Evolutionary conservation across 2,329 filamentous ascomycete genomes (phyloP), one percentile per base, ranked within the genome.

Genomic region (Seiridium cupressi): DNA sequence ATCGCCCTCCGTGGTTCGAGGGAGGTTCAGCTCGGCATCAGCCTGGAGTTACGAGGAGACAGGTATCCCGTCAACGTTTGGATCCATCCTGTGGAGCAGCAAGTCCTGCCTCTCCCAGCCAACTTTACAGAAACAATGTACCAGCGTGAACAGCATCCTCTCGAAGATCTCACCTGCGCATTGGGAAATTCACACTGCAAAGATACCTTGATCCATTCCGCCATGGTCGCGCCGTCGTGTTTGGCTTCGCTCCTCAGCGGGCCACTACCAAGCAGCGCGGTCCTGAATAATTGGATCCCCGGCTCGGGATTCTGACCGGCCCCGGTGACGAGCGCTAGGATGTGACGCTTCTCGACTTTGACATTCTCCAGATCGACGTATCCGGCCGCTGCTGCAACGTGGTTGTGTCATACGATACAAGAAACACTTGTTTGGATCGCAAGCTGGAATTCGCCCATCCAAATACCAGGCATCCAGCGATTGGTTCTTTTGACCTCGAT

Each of bases 351-450:
- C 64, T 62, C 64, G 65, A 64, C 67, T 66, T 62, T 64, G 63
- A 47, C 61, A 64, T 68, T 69, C 68, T 72, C 66, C 66, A 71
- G 70, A 71, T 73, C 70, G 68, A 71, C 70, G 51, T 68, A 69
- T 69, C 69, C 70, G 67, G 67, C 44, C 63, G 62, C 44, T 62
- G 44, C 66, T 63, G 66, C 67, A 63, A 69, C 66, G 66, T 64
- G 63, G 64, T 67, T 64, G 66, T 70, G 67, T 70, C 70, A 68
- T 70, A 69, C 64, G 64, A 67, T 54, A 47, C 48, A 49, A 54
- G 31, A 46, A 44, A 56, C 44, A 35, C 42, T 44, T 44, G 36
- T 42, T 38, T 44, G 40, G 18, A n/a, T 18, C 34, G 31, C 35
- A 34, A 38, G 34, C 55, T 55, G n/a, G 7, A 48, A n/a, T 18